Evolutionary conservation across 2,329 filamentous ascomycete species (phyloP).

Genomic region (Hypoxylon sp.): DNA sequence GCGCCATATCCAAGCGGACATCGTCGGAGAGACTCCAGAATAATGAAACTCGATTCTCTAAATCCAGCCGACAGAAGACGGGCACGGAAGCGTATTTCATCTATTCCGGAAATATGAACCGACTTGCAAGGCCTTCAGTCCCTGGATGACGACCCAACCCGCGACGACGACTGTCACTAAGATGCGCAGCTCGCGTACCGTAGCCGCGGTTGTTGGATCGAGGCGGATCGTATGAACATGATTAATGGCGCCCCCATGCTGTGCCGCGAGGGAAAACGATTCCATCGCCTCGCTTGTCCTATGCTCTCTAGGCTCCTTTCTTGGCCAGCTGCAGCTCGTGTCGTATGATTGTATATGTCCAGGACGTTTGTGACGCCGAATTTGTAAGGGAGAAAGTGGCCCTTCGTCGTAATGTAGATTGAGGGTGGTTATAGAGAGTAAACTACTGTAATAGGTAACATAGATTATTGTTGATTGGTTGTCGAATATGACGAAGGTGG

Average conservation of each 20-base stretch:
- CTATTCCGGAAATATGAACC: slow-evolving; percentile 35
- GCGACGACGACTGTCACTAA: slow-evolving; percentile 51
- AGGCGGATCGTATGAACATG: slow-evolving; percentile 55
- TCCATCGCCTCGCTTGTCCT: slow-evolving; percentile 50
- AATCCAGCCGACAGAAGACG: neutral
- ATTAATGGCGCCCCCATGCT: slow-evolving; percentile 56
- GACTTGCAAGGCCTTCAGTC: slow-evolving; percentile 44
- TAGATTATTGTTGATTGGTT: slow-evolving; percentile 9
- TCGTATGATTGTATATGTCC: neutral
- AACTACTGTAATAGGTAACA: slow-evolving; percentile 2
- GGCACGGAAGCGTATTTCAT: slow-evolving; percentile 2
- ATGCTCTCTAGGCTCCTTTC: neutral
- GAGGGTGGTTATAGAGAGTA: neutral
- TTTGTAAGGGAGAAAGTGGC: neutral
- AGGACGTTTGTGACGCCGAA: neutral
- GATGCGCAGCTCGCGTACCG: slow-evolving; percentile 53
- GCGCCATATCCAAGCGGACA: neutral
- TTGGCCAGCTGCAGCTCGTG: neutral
- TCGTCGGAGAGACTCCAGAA: neutral
- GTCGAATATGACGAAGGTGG: slow-evolving; percentile 8
- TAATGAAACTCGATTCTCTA: neutral
- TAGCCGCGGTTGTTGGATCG: slow-evolving; percentile 48
- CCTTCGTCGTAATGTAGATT: neutral
- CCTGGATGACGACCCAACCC: slow-evolving; percentile 55
- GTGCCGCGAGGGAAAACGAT: slow-evolving; percentile 55